Percentiles rank a stretch among this genome's conserved stretches.
phyloP scores from a whole-genome alignment of 1,284 basidiomycete species.

The Pseudozyma thailandica region DNA sequence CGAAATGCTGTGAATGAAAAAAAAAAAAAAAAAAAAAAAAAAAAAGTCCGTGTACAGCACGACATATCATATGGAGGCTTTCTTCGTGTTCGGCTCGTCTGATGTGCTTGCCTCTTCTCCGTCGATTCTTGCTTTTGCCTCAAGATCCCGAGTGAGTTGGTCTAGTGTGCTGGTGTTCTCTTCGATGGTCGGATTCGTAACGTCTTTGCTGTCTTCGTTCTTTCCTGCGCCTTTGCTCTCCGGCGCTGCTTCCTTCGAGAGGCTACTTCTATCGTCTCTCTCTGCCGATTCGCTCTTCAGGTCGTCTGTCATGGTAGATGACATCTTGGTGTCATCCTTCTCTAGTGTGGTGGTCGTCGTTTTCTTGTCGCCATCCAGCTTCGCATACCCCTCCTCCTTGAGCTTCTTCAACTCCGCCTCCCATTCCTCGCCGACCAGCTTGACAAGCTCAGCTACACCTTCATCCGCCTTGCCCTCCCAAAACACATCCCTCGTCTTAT shows the following conservation, averaged over 20 bases:
- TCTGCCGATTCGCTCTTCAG: neutral
- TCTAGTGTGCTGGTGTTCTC: conserved; percentile 27
- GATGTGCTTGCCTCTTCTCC: neutral
- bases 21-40: too few relatives aligned
- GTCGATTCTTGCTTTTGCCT: conserved; percentile 27
- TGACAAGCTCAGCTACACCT: conserved; percentile 46
- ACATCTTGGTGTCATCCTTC: neutral
- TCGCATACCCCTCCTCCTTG: conserved; percentile 23
- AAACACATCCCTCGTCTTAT: conserved; percentile 56
- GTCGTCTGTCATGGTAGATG: neutral
- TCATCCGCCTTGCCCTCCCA: conserved; percentile 60
- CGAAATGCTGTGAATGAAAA: neutral
- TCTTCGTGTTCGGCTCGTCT: neutral
- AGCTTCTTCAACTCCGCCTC: conserved; percentile 32
- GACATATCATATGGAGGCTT: neutral
- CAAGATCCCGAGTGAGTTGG: conserved; percentile 20
- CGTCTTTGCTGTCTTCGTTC: neutral
- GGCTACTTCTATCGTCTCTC: neutral
- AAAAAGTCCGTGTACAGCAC: neutral
- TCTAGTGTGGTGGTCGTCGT: neutral
- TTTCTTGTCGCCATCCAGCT: conserved; percentile 14
- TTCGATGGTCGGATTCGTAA: conserved; percentile 21
- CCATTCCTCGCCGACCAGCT: conserved; percentile 52
- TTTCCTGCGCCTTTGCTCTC: neutral
- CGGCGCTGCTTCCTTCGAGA: neutral